Percentiles rank a stretch among this genome's conserved stretches.
phyloP scores from a whole-genome alignment of 371 early-diverging fungal species.

The Rhizopus microsporus region DNA sequence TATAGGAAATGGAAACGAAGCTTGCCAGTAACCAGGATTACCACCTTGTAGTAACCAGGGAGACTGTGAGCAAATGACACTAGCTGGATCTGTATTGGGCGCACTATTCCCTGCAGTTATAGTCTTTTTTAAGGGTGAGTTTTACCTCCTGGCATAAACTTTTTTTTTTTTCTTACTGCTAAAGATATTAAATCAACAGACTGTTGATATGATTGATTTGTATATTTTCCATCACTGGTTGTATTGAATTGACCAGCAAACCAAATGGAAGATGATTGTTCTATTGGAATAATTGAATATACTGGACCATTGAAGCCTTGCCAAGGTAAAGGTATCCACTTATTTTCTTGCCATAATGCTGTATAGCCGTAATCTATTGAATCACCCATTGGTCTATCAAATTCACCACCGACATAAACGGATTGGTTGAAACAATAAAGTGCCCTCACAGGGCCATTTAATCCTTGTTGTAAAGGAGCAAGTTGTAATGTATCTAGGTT shows the following conservation, averaged over 20 bases:
- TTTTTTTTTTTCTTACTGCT: conserved; percentile 25
- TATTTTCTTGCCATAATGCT: conserved; percentile 49
- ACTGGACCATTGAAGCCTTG: conserved; percentile 52
- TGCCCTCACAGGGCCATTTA: conserved; percentile 62
- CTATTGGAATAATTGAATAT: conserved; percentile 36
- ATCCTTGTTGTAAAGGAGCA: conserved; percentile 48
- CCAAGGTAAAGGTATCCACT: conserved; percentile 60
- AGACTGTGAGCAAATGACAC: conserved; percentile 33
- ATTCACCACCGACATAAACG: conserved; percentile 61
- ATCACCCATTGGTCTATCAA: conserved; percentile 29
- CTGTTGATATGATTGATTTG: conserved; percentile 32
- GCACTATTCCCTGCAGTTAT: conserved; percentile 51
- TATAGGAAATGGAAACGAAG: conserved; percentile 54
- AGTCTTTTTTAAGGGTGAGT: conserved; percentile 16
- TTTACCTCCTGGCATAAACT: background rate
- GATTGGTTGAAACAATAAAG: conserved; percentile 49
- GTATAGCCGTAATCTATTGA: conserved; percentile 45
- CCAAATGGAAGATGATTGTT: conserved; percentile 25
- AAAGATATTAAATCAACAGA: conserved; percentile 32
- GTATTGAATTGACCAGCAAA: conserved; percentile 51
- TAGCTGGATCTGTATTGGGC: conserved; percentile 31
- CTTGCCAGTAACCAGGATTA: conserved; percentile 75
- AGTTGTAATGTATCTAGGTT: conserved; percentile 44
- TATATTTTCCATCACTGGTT: conserved; percentile 42
- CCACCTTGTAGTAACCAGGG: conserved; percentile 69